These are phyloP conservation scores for Fusarium incarnatum DNA, from an alignment of 2,329 filamentous ascomycete species.

Conservation along the genomic window DNA sequence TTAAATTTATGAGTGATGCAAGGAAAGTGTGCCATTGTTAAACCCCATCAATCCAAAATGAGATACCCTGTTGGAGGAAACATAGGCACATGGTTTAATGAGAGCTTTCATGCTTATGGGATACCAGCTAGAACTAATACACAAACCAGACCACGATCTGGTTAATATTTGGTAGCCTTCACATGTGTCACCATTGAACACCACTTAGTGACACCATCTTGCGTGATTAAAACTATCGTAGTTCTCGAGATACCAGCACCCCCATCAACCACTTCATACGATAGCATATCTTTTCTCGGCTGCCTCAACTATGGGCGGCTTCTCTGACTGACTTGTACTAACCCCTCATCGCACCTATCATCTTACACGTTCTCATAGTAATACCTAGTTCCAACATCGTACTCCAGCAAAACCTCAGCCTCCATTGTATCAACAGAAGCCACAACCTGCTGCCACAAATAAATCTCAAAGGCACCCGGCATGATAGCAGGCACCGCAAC, in stretches of 20 bases:
- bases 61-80: constrained; percentile 34
- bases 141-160: not conserved
- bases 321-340: not conserved
- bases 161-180: not conserved
- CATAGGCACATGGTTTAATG: constrained; percentile 17
- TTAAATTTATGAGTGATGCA: constrained; percentile 2
- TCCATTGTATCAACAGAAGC: constrained; percentile 53
- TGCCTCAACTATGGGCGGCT: not conserved
- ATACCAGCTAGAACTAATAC: constrained; percentile 22
- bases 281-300: not conserved
- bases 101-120: constrained; percentile 6
- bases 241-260: not conserved
- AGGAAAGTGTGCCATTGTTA: not conserved
- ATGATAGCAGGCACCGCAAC: constrained; percentile 51
- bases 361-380: constrained; percentile 52
- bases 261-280: not conserved
- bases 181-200: not conserved
- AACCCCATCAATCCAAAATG: constrained; percentile 27
- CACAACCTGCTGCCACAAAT: constrained; percentile 54
- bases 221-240: not conserved
- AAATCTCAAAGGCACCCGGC: constrained; percentile 54
- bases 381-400: constrained; percentile 57
- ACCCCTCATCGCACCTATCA: not conserved
- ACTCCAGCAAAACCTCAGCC: constrained; percentile 57
- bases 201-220: not conserved